These are phyloP conservation scores for Globisporangium cylindrosporum DNA, from an alignment of 352 stramenopile genomes.

Conservation along the genomic window DNA sequence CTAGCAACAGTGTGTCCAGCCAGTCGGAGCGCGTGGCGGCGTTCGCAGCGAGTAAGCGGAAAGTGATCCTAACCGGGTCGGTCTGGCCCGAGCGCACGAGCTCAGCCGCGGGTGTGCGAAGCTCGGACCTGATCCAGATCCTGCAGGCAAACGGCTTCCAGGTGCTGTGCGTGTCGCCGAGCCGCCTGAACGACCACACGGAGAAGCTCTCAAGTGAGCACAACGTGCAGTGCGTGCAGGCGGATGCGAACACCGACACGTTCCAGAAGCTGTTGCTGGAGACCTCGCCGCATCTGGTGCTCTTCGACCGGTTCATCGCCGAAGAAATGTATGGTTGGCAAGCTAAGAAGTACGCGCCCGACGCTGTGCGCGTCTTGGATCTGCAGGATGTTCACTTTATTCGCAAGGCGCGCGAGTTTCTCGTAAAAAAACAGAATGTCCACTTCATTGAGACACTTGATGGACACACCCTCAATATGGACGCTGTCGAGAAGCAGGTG, in stretches of 20 bases:
- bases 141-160: conserved; percentile 61
- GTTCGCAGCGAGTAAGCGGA: conserved; percentile 61
- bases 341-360: conserved; percentile 64
- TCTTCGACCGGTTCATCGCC: conserved; percentile 83
- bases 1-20: not conserved
- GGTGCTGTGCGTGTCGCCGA: conserved; percentile 77
- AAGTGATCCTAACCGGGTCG: conserved; percentile 60
- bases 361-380: conserved; percentile 86
- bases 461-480: conserved; percentile 27
- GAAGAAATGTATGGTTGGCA: conserved; percentile 89
- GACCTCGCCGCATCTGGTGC: conserved; percentile 55
- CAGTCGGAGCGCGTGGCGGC: conserved; percentile 35
- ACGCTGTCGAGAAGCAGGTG: conserved; percentile 62
- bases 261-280: conserved; percentile 68
- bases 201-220: conserved; percentile 36
- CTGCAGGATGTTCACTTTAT: conserved; percentile 94
- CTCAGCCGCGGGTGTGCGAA: conserved; percentile 86
- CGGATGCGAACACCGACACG: conserved; percentile 63
- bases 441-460: conserved; percentile 39
- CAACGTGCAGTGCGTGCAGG: conserved; percentile 59
- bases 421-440: conserved; percentile 59
- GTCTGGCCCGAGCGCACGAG: conserved; percentile 88
- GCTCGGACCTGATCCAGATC: conserved; percentile 66
- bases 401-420: conserved; percentile 69
- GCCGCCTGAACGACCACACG: conserved; percentile 73